Evolutionary conservation across 805 yeast species (phyloP).

Genomic region (Saccharomycopsis schoenii): DNA sequence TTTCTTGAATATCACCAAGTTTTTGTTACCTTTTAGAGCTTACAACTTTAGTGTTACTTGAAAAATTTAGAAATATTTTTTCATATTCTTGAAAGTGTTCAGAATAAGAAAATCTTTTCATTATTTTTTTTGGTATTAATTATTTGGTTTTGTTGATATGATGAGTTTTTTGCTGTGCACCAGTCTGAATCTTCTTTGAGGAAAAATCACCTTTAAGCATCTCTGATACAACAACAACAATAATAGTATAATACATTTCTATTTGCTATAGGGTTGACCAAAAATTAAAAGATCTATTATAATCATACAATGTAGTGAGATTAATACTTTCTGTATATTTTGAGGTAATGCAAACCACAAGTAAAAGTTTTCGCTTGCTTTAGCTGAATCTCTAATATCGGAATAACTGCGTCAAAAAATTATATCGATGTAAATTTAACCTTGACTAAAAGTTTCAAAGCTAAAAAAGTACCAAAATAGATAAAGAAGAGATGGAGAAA

Average conservation of each 20-base stretch:
- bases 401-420: too few relatives aligned
- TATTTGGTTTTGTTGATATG: not conserved
- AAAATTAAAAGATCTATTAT: too few relatives aligned
- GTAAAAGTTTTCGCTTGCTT: not conserved
- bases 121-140: not conserved
- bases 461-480: too few relatives aligned
- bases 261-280: not conserved
- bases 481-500: too few relatives aligned
- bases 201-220: slow-evolving; percentile 9
- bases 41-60: not conserved
- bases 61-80: not conserved
- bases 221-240: slow-evolving; percentile 2
- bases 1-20: not conserved
- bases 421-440: too few relatives aligned
- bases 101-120: not conserved
- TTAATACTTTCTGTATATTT: too few relatives aligned
- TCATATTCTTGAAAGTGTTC: not conserved
- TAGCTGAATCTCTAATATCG: not conserved
- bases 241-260: not conserved
- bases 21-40: not conserved
- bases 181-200: slow-evolving; percentile 7
- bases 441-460: too few relatives aligned
- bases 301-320: too few relatives aligned
- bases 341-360: not conserved
- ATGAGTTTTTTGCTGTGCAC: slow-evolving; percentile 11